A percentile compares a stretch with the other conserved stretches of the same genome.
Evolutionary conservation across 176 grass and related monocot species (phyloP).

Genomic region (Oryza glaberrima): DNA sequence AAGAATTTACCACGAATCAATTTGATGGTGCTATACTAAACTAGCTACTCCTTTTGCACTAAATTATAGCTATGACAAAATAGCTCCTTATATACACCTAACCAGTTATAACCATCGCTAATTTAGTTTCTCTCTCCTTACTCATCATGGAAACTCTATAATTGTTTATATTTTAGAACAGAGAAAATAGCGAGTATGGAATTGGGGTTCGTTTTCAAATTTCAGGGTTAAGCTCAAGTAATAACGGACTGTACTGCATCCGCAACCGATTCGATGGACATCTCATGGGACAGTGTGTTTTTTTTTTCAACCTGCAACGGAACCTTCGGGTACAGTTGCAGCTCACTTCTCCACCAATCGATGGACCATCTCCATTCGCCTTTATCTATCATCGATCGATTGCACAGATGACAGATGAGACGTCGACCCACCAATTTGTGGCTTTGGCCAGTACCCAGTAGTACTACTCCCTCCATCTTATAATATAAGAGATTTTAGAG

Average conservation of each 20-base stretch:
- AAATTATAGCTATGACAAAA: too few relatives aligned
- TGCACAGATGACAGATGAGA: not conserved
- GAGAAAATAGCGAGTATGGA: not conserved
- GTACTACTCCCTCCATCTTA: too few relatives aligned
- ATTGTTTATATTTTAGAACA: too few relatives aligned
- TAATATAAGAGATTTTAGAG: too few relatives aligned
- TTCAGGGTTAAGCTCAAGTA: not conserved
- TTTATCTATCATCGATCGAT: not conserved
- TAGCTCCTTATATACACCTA: too few relatives aligned
- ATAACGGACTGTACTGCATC: slow-evolving; percentile 10
- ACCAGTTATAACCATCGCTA: too few relatives aligned
- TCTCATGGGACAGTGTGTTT: not conserved
- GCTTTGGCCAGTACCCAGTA: not conserved
- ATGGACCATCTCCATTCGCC: not conserved
- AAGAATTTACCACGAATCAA: too few relatives aligned
- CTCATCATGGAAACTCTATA: too few relatives aligned
- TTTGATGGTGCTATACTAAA: too few relatives aligned
- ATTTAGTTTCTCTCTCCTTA: too few relatives aligned
- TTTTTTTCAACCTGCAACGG: slow-evolving; percentile 18
- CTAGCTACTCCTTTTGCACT: too few relatives aligned
- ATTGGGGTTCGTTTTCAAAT: not conserved
- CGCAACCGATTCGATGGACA: not conserved
- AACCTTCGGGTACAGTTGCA: slow-evolving; percentile 36
- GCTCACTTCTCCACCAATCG: slow-evolving; percentile 44
- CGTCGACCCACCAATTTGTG: not conserved